Conservation (phyloP, 1,139 yeast species). For the Debaryomycetaceae sp. region DNA sequence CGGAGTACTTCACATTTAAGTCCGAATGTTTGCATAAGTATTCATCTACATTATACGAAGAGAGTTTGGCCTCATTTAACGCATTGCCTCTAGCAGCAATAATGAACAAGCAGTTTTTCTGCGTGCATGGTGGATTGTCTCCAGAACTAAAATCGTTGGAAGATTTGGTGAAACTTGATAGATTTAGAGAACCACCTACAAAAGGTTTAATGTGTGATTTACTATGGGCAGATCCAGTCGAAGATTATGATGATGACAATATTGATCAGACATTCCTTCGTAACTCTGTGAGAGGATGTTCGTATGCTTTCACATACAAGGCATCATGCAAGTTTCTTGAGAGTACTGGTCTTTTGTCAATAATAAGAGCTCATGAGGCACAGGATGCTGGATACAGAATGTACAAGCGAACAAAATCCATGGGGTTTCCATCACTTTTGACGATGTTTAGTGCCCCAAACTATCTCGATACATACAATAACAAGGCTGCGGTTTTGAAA, state of each 20-base stretch:
- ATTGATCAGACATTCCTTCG: slow-evolving; percentile 50
- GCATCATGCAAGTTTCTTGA: slow-evolving; percentile 84
- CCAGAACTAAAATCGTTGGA: slow-evolving; percentile 74
- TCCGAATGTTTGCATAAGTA: slow-evolving; percentile 89
- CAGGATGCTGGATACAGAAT: slow-evolving; percentile 97
- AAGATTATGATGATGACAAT: slow-evolving; percentile 75
- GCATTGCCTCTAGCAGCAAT: slow-evolving; percentile 90
- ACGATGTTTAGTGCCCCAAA: slow-evolving; percentile 97
- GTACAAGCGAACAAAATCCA: slow-evolving; percentile 80
- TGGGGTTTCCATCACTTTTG: slow-evolving; percentile 90
- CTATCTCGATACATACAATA: slow-evolving; percentile 87
- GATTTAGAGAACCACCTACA: slow-evolving; percentile 93
- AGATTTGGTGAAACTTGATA: slow-evolving; percentile 66
- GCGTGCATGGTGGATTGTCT: slow-evolving; percentile 97
- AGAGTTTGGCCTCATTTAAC: slow-evolving; percentile 76
- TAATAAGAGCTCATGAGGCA: slow-evolving; percentile 96
- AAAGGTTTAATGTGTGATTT: slow-evolving; percentile 93
- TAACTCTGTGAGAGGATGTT: slow-evolving; percentile 88
- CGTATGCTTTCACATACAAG: slow-evolving; percentile 81
- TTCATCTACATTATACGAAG: slow-evolving; percentile 63
- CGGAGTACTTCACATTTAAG: slow-evolving; percentile 92
- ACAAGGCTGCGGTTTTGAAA: slow-evolving; percentile 92
- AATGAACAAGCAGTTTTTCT: slow-evolving; percentile 91
- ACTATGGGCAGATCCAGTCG: slow-evolving; percentile 95
- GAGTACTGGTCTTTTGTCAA: slow-evolving; percentile 72